Percentiles rank a stretch among this genome's conserved stretches.
These are phyloP conservation scores for Bocquillonia castaneifolia DNA, from an alignment of 441 rosid genomes.

Conservation along the genomic window DNA sequence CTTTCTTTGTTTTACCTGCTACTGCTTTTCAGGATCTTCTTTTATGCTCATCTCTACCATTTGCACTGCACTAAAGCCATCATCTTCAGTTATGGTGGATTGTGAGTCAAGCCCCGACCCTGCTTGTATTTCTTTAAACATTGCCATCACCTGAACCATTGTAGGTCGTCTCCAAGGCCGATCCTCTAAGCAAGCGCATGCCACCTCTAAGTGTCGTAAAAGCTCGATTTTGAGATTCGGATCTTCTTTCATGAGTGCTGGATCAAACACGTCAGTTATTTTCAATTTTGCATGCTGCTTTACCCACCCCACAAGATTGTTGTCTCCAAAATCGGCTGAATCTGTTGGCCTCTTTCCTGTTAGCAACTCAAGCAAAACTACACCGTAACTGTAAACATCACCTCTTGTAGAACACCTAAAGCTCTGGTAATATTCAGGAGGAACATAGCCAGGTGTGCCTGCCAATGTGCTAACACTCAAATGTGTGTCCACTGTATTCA, in stretches of 20 bases:
- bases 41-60: slow-evolving; percentile 70
- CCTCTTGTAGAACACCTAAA: slow-evolving; percentile 86
- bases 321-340: slow-evolving; percentile 95
- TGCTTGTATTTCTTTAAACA: slow-evolving; percentile 75
- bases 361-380: slow-evolving; percentile 76
- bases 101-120: slow-evolving; percentile 72
- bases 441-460: slow-evolving; percentile 96
- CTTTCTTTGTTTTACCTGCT: neutral
- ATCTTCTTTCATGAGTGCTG: slow-evolving; percentile 61
- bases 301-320: slow-evolving; percentile 96
- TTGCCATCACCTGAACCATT: slow-evolving; percentile 74
- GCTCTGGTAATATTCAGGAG: slow-evolving; percentile 97
- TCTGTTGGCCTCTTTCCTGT: slow-evolving; percentile 92
- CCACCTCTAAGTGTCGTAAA: slow-evolving; percentile 60
- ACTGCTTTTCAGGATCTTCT: slow-evolving; percentile 66
- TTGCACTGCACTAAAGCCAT: slow-evolving; percentile 54
- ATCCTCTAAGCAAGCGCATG: slow-evolving; percentile 78
- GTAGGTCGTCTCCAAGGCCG: slow-evolving; percentile 63
- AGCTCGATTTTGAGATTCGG: slow-evolving; percentile 67
- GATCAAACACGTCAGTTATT: slow-evolving; percentile 73
- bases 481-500: slow-evolving; percentile 89
- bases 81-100: slow-evolving; percentile 60
- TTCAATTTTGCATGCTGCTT: slow-evolving; percentile 77
- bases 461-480: slow-evolving; percentile 95
- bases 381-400: slow-evolving; percentile 92